These are phyloP conservation scores for Adiantum capillusveneris DNA, from an alignment of 75 land plant genomes.

Conservation along the genomic window DNA sequence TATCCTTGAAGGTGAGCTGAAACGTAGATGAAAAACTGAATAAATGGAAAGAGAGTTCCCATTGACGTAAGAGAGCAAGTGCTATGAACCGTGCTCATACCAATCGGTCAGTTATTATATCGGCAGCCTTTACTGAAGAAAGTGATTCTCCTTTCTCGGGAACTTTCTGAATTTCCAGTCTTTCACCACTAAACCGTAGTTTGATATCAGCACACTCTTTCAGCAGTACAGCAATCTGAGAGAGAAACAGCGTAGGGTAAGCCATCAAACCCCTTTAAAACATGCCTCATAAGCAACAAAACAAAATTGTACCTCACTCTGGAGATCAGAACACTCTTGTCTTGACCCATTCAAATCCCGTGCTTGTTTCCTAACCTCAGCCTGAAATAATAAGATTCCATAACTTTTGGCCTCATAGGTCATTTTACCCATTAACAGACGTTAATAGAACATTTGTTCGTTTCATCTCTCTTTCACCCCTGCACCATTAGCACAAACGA, in stretches of 20 bases:
- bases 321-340: conserved; percentile 65
- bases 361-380: conserved; percentile 68
- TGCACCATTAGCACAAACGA: background rate
- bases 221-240: conserved; percentile 75
- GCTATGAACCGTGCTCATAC: too few species aligned
- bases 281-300: too few species aligned
- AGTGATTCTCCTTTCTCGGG: conserved; percentile 6
- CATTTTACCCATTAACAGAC: too few species aligned
- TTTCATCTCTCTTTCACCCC: too few species aligned
- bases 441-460: too few species aligned
- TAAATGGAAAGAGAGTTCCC: too few species aligned
- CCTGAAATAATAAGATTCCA: too few species aligned
- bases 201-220: conserved; percentile 92
- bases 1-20: conserved; percentile 83
- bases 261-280: too few species aligned
- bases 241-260: background rate
- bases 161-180: background rate
- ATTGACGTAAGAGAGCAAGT: too few species aligned
- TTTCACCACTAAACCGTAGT: conserved; percentile 44
- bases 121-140: conserved; percentile 32
- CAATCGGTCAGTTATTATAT: conserved; percentile 46
- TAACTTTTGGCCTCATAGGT: too few species aligned
- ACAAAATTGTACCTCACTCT: conserved; percentile 48
- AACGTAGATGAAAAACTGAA: too few species aligned
- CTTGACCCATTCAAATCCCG: conserved; percentile 43